phyloP scores from a whole-genome alignment of 257 asterid species.

The Solanum rostratum region DNA sequence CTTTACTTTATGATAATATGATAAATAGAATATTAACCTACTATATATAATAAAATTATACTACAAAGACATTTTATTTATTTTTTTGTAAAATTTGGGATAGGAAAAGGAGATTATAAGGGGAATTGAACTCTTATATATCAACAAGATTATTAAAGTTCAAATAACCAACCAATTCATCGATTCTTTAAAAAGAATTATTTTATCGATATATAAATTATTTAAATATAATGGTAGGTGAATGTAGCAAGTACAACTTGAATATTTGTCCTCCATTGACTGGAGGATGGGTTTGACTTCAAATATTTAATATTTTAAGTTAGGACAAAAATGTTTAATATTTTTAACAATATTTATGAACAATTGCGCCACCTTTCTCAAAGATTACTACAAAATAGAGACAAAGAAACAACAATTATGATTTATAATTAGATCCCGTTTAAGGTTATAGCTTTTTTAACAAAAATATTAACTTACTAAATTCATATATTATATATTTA shows the following conservation, averaged over 20 bases:
- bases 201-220: neutral
- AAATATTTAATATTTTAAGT: too few species aligned
- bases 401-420: too few species aligned
- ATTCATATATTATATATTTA: too few species aligned
- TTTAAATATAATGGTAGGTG: constrained; percentile 1
- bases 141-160: neutral
- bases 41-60: neutral
- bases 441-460: too few species aligned
- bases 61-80: too few species aligned
- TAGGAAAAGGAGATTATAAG: neutral
- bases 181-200: neutral
- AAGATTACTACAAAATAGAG: too few species aligned
- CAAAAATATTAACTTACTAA: too few species aligned
- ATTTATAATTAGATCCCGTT: too few species aligned
- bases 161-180: neutral
- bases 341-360: too few species aligned
- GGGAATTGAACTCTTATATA: accelerated
- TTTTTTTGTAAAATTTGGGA: neutral
- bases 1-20: neutral
- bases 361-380: too few species aligned
- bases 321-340: neutral
- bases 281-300: constrained; percentile 2
- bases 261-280: neutral
- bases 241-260: neutral
- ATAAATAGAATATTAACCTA: neutral